These are phyloP conservation scores for Helminthosporium solani DNA, from an alignment of 2,329 filamentous ascomycete species.

Conservation along the genomic window DNA sequence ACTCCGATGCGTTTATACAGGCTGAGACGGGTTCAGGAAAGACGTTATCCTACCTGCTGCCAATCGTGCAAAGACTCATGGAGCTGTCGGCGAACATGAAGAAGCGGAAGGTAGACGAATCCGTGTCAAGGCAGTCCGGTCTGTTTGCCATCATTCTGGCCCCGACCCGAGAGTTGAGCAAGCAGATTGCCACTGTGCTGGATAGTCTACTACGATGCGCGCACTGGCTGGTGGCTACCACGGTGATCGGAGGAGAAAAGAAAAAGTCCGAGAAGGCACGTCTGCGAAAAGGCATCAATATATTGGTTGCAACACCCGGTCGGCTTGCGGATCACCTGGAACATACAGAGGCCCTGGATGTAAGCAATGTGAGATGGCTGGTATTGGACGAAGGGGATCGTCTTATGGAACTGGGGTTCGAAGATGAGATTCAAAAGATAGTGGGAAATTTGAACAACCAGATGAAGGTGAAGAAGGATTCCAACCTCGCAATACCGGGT, in stretches of 20 bases:
- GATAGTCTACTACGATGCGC: slow-evolving; percentile 84
- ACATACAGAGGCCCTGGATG: slow-evolving; percentile 84
- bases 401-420: slow-evolving; percentile 97
- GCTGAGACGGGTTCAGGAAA: slow-evolving; percentile 98
- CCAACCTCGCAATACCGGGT: slow-evolving; percentile 61
- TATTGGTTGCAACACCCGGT: slow-evolving; percentile 91
- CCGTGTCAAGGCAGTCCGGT: slow-evolving; percentile 79
- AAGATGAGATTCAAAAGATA: slow-evolving; percentile 87
- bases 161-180: slow-evolving; percentile 89
- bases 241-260: slow-evolving; percentile 71
- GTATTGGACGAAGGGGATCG: slow-evolving; percentile 95
- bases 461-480: slow-evolving; percentile 59
- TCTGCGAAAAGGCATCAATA: slow-evolving; percentile 90
- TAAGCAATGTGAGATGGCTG: slow-evolving; percentile 88
- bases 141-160: slow-evolving; percentile 93
- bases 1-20: slow-evolving; percentile 92
- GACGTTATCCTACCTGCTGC: slow-evolving; percentile 91
- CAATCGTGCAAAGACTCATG: slow-evolving; percentile 86
- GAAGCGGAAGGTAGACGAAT: slow-evolving; percentile 41
- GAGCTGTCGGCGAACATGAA: slow-evolving; percentile 61
- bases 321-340: slow-evolving; percentile 88
- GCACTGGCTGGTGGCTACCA: slow-evolving; percentile 91
- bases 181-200: slow-evolving; percentile 86
- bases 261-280: slow-evolving; percentile 88
- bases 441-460: slow-evolving; percentile 74